Percentiles rank a stretch among this genome's conserved stretches.
Conservation (phyloP, 176 grass and related monocot species). For the Pontederia crassipes region DNA sequence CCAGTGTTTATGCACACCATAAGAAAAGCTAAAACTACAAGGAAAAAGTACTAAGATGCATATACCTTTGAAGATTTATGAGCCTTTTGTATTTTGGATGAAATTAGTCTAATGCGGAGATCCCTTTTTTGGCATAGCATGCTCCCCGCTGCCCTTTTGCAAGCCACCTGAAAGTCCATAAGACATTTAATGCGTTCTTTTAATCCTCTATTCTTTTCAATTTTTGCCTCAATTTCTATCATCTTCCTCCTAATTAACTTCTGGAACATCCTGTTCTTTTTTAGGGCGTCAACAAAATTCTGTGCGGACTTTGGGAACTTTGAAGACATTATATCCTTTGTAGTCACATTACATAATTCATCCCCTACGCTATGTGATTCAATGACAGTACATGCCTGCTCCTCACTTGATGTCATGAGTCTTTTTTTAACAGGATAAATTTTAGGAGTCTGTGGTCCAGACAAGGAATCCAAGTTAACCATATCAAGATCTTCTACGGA, state of each 20-base stretch:
- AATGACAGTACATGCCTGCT: background rate
- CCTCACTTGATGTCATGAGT: background rate
- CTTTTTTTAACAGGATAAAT: no score
- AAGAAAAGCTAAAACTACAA: background rate
- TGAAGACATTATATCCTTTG: constrained; percentile 6
- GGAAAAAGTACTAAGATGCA: background rate
- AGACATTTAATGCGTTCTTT: constrained; percentile 74
- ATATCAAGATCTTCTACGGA: constrained; percentile 4
- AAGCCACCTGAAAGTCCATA: constrained; percentile 65
- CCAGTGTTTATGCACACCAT: background rate
- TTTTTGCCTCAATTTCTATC: constrained; percentile 66
- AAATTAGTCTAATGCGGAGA: constrained; percentile 70
- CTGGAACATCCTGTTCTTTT: constrained; percentile 82
- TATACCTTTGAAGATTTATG: constrained; percentile 32
- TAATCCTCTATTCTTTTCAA: constrained; percentile 85
- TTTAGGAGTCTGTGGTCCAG: constrained; percentile 2
- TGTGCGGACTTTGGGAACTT: constrained; percentile 60
- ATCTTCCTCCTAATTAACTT: constrained; percentile 90
- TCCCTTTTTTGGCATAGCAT: constrained; percentile 61
- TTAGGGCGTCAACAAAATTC: constrained; percentile 58
- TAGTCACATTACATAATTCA: constrained; percentile 9
- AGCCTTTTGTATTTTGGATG: constrained; percentile 23
- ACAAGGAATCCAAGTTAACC: background rate
- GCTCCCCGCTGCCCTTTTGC: constrained; percentile 45
- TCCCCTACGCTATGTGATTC: constrained; percentile 2